phyloP scores from a whole-genome alignment of 1,284 basidiomycete genomes.

The Ustilago bromivora region DNA sequence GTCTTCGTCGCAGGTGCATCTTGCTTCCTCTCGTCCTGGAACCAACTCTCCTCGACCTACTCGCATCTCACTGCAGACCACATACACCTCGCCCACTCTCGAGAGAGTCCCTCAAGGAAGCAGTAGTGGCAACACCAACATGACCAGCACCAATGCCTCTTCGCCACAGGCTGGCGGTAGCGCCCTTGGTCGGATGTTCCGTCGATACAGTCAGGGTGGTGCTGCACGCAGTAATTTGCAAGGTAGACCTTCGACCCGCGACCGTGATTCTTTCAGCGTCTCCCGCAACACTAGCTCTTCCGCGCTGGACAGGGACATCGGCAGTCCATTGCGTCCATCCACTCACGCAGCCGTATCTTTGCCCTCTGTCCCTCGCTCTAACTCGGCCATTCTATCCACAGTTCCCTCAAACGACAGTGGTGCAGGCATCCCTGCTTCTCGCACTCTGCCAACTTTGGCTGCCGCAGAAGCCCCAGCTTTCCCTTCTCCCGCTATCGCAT shows the following conservation, averaged over 20 bases:
- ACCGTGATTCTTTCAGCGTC: constrained; percentile 27
- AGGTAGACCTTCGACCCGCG: constrained; percentile 21
- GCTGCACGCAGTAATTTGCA: constrained; percentile 23
- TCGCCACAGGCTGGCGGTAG: constrained; percentile 19
- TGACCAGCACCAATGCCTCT: constrained; percentile 25
- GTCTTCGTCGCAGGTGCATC: constrained; percentile 35
- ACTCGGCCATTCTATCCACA: constrained; percentile 13
- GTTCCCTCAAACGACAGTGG: constrained; percentile 13
- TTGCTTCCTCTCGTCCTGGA: constrained; percentile 12
- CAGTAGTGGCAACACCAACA: constrained; percentile 4
- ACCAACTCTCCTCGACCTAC: constrained; percentile 14
- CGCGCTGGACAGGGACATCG: constrained; percentile 21
- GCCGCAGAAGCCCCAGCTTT: constrained; percentile 10
- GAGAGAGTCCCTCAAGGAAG: neutral
- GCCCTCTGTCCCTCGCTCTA: constrained; percentile 27
- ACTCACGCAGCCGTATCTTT: constrained; percentile 10
- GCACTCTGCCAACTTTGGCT: constrained; percentile 22
- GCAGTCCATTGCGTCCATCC: constrained; percentile 23
- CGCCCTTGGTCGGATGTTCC: constrained; percentile 60
- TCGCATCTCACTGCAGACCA: constrained; percentile 15
- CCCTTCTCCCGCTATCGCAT: constrained; percentile 3
- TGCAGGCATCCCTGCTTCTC: constrained; percentile 13
- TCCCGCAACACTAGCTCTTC: constrained; percentile 34
- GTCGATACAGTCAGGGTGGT: constrained; percentile 59
- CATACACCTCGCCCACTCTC: constrained; percentile 14